Percentiles rank a stretch among this genome's conserved stretches.
phyloP scores from a whole-genome alignment of 2,329 filamentous ascomycete species.

The Pseudopithomyces chartarum region DNA sequence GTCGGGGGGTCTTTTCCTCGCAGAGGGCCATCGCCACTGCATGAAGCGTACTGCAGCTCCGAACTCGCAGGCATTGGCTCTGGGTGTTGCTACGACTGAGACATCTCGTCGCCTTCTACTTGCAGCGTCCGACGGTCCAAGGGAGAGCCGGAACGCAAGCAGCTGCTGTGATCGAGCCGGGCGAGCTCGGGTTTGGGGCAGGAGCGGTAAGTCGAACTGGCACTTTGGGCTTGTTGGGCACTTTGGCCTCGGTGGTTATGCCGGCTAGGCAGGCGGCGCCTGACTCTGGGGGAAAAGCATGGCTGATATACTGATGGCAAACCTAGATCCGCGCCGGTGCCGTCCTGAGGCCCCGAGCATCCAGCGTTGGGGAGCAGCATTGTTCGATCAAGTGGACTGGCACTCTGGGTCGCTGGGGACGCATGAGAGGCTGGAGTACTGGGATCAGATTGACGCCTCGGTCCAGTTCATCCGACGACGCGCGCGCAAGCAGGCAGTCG shows the following conservation, averaged over 20 bases:
- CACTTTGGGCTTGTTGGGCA: neutral
- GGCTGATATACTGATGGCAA: conserved; percentile 36
- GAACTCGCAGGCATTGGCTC: conserved; percentile 33
- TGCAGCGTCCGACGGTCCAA: conserved; percentile 25
- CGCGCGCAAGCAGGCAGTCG: neutral
- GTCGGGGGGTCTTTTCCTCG: conserved; percentile 29
- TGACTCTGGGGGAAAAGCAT: conserved; percentile 29
- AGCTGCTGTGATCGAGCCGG: conserved; percentile 12
- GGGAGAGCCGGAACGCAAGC: conserved; percentile 18
- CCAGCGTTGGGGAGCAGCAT: conserved; percentile 10
- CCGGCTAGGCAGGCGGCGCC: conserved; percentile 9
- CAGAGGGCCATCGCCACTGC: conserved; percentile 22
- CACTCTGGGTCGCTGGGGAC: neutral
- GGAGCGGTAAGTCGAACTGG: conserved; percentile 10
- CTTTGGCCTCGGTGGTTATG: conserved; percentile 16
- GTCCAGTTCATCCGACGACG: neutral
- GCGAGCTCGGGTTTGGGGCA: conserved; percentile 19
- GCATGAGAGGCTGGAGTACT: no score
- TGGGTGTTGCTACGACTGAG: conserved; percentile 27
- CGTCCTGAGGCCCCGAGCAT: conserved; percentile 21
- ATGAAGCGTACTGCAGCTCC: conserved; percentile 33
- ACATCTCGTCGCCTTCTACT: conserved; percentile 24
- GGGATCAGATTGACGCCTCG: no score
- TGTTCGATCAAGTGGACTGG: no score
- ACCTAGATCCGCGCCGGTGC: conserved; percentile 20